Evolutionary conservation across 2,329 filamentous ascomycete genomes (phyloP).

Genomic region (Diplodia sapinea): DNA sequence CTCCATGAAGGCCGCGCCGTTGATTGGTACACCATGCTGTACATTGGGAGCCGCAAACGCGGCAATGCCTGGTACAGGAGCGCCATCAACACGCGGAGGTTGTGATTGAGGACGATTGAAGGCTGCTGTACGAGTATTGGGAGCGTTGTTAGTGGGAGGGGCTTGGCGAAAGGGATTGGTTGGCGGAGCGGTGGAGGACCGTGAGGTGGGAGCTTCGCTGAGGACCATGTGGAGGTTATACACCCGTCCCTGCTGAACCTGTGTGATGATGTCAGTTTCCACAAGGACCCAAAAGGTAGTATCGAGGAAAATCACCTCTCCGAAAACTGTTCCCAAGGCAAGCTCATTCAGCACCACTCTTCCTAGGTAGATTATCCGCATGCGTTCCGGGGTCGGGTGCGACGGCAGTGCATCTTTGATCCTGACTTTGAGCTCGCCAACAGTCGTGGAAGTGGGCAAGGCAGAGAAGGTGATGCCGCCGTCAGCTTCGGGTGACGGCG

Average conservation of each 20-base stretch:
- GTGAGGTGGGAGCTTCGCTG: constrained; percentile 36
- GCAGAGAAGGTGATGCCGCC: constrained; percentile 42
- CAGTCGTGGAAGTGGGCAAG: constrained; percentile 50
- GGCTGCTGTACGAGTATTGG: constrained; percentile 35
- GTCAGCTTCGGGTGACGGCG: constrained; percentile 47
- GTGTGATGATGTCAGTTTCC: constrained; percentile 3
- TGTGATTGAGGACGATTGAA: constrained; percentile 25
- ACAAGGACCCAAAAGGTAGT: neutral
- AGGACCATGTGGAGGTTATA: constrained; percentile 32
- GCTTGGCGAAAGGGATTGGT: constrained; percentile 43
- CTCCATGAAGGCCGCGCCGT: constrained; percentile 9
- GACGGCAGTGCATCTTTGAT: constrained; percentile 58
- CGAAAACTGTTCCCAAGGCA: constrained; percentile 58
- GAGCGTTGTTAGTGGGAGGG: constrained; percentile 40
- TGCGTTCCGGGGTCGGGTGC: constrained; percentile 48
- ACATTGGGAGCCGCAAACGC: constrained; percentile 8
- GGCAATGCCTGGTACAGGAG: neutral
- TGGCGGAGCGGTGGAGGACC: constrained; percentile 46
- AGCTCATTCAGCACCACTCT: constrained; percentile 57
- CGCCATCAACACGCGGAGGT: constrained; percentile 19
- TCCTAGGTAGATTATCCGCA: constrained; percentile 65
- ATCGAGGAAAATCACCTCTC: constrained; percentile 39
- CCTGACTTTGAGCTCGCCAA: constrained; percentile 59
- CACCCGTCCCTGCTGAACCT: constrained; percentile 41
- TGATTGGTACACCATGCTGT: constrained; percentile 4